Evolutionary conservation across 352 stramenopile species (phyloP).

Genomic region (Globisporangium paddicum): DNA sequence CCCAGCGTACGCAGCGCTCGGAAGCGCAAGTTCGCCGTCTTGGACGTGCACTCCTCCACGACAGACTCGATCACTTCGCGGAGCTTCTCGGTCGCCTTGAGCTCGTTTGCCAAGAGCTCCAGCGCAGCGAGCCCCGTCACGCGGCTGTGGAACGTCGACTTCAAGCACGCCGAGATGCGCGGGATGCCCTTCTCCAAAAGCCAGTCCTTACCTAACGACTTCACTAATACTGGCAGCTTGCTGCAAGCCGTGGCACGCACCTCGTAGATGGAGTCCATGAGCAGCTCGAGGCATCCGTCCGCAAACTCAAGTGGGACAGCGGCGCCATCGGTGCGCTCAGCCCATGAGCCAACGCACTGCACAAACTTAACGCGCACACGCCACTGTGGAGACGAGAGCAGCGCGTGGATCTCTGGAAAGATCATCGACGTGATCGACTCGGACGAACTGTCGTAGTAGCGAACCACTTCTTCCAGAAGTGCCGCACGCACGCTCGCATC

Average conservation of each 20-base stretch:
- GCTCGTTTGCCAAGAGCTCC: slow-evolving; percentile 51
- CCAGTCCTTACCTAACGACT: slow-evolving; percentile 76
- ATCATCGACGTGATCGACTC: slow-evolving; percentile 67
- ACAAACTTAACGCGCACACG: slow-evolving; percentile 84
- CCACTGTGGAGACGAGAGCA: slow-evolving; percentile 70
- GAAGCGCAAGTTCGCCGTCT: slow-evolving; percentile 80
- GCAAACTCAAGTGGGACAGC: slow-evolving; percentile 63
- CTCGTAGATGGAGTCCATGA: slow-evolving; percentile 66
- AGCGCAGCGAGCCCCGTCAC: slow-evolving; percentile 68
- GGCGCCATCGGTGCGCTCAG: slow-evolving; percentile 54
- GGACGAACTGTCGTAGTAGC: slow-evolving; percentile 63
- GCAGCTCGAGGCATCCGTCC: slow-evolving; percentile 59
- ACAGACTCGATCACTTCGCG: slow-evolving; percentile 58
- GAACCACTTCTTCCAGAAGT: slow-evolving; percentile 79
- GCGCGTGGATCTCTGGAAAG: slow-evolving; percentile 59
- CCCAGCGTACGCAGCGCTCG: slow-evolving; percentile 66
- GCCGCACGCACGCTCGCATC: slow-evolving; percentile 72
- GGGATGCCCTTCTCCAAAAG: slow-evolving; percentile 63
- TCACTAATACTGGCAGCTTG: slow-evolving; percentile 58
- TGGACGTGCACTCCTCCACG: slow-evolving; percentile 71
- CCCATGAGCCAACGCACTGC: slow-evolving; percentile 79
- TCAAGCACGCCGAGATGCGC: slow-evolving; percentile 53
- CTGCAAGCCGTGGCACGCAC: slow-evolving; percentile 61
- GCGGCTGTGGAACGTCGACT: slow-evolving; percentile 68
- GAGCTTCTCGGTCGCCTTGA: slow-evolving; percentile 69